Evolutionary conservation across 2,329 filamentous ascomycete genomes (phyloP), one percentile per base, ranked within the genome.

Genomic region (Boeremia exigua): DNA sequence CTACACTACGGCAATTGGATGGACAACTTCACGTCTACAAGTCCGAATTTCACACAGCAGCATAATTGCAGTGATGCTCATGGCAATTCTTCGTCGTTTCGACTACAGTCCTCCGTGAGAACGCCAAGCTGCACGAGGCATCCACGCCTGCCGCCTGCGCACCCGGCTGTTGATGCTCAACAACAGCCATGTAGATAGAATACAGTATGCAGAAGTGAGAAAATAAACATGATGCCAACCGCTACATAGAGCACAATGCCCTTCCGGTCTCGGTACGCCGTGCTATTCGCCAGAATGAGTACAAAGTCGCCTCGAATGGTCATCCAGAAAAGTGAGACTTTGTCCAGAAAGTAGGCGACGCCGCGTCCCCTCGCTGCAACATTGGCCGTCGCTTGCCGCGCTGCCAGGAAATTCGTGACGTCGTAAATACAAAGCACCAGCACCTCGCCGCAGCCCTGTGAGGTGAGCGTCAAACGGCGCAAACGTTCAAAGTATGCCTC

Each of bases 171-270:
- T 58, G 40, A 40, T 56, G 54, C 48, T 38, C 46, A 33, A 25
- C 48, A 43, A 49, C 44, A 60, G 62, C 37, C 49, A 60, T 65
- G 52, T 70, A 70, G 53, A 66, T 70, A 70, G 53, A 66, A 67
- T 70, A 70, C 66, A 70, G 34, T 53, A 54, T 58, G 33, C 43
- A 50, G 56, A 53, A 64, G 52, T 56, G 48, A 51, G 43, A 63
- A 60, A 58, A 61, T 48, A 48, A 56, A 23, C 43, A 32, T 38
- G 34, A 51, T 51, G 43, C 53, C 36, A 38, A 42, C 48, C 53
- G 37, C 42, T 33, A 23, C 28, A 10, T 10, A 14, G 30, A 37
- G 36, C 36, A 19, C 37, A 39, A 28, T 38, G 34, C 37, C 28
- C 47, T n/a, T 33, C 43, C 17, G 14, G 29, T 25, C 37, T 42